phyloP scores from a whole-genome alignment of 352 stramenopile species.

The Phytophthora hibernalis region DNA sequence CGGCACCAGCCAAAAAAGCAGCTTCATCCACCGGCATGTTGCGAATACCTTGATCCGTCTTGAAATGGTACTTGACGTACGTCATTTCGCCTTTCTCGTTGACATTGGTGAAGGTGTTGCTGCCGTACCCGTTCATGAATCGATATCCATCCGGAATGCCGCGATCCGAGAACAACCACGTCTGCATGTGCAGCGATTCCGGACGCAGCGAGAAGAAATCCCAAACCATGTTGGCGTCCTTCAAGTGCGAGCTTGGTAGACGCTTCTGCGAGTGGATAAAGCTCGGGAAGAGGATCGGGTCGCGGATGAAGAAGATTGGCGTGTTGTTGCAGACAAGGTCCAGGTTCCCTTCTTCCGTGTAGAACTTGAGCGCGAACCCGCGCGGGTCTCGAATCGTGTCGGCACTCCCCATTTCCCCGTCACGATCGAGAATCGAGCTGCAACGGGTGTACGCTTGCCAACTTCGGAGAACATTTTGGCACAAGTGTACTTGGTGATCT shows the following conservation, averaged over 20 bases:
- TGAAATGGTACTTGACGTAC: slow-evolving; percentile 94
- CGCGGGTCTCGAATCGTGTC: slow-evolving; percentile 87
- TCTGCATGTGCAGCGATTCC: slow-evolving; percentile 83
- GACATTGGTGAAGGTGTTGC: slow-evolving; percentile 89
- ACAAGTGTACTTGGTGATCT: slow-evolving; percentile 70
- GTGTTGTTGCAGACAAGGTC: slow-evolving; percentile 92
- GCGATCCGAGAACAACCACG: slow-evolving; percentile 87
- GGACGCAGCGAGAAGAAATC: slow-evolving; percentile 89
- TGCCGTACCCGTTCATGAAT: slow-evolving; percentile 91
- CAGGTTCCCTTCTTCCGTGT: slow-evolving; percentile 92
- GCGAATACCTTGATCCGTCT: slow-evolving; percentile 84
- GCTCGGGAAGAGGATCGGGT: slow-evolving; percentile 91
- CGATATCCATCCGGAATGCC: slow-evolving; percentile 84
- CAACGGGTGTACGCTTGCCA: slow-evolving; percentile 87
- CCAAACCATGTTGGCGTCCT: slow-evolving; percentile 87
- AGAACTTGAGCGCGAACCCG: slow-evolving; percentile 92
- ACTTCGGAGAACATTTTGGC: slow-evolving; percentile 83
- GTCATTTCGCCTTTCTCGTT: slow-evolving; percentile 65
- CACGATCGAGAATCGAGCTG: slow-evolving; percentile 86
- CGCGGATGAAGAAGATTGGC: slow-evolving; percentile 92
- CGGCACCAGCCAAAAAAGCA: slow-evolving; percentile 51
- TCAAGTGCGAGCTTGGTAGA: slow-evolving; percentile 80
- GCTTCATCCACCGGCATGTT: slow-evolving; percentile 83
- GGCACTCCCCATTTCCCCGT: slow-evolving; percentile 66
- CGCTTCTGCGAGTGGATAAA: slow-evolving; percentile 94